Percentiles rank a stretch among this genome's conserved stretches.
Evolutionary conservation across 1,284 basidiomycete genomes (phyloP).

Genomic region (Malassezia yamatoensis): DNA sequence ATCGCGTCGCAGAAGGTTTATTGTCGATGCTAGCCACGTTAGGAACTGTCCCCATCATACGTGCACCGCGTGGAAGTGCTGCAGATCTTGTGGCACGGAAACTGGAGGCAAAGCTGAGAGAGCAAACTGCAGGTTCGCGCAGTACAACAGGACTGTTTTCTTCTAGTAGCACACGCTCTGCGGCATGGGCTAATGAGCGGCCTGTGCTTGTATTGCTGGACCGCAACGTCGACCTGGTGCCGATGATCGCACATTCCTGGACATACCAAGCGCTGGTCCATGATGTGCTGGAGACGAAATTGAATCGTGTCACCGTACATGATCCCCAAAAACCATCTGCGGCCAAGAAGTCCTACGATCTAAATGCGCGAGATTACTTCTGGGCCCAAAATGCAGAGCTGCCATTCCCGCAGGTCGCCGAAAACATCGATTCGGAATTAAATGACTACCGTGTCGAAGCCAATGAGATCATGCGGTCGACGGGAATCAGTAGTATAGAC

Average conservation of each 20-base stretch:
- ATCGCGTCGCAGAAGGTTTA: slow-evolving; percentile 77
- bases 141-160: slow-evolving; percentile 43
- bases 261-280: slow-evolving; percentile 97
- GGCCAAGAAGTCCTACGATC: slow-evolving; percentile 59
- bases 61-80: slow-evolving; percentile 87
- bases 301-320: slow-evolving; percentile 79
- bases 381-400: slow-evolving; percentile 93
- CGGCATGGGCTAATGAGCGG: slow-evolving; percentile 22
- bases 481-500: slow-evolving; percentile 88
- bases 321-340: slow-evolving; percentile 20
- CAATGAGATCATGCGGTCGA: slow-evolving; percentile 89
- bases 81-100: slow-evolving; percentile 97
- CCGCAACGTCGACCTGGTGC: slow-evolving; percentile 85
- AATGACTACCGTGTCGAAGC: slow-evolving; percentile 90
- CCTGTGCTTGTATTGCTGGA: slow-evolving; percentile 76
- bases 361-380: slow-evolving; percentile 97
- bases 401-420: slow-evolving; percentile 96
- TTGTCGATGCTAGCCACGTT: slow-evolving; percentile 88
- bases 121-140: slow-evolving; percentile 69
- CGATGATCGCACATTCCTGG: slow-evolving; percentile 95
- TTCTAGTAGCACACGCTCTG: slow-evolving; percentile 4
- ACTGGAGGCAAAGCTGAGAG: slow-evolving; percentile 80
- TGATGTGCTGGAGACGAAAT: slow-evolving; percentile 91
- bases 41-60: slow-evolving; percentile 86
- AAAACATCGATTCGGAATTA: slow-evolving; percentile 87